Base-by-base conservation (phyloP, 345 rosid genomes). In the Populus alba region DNA sequence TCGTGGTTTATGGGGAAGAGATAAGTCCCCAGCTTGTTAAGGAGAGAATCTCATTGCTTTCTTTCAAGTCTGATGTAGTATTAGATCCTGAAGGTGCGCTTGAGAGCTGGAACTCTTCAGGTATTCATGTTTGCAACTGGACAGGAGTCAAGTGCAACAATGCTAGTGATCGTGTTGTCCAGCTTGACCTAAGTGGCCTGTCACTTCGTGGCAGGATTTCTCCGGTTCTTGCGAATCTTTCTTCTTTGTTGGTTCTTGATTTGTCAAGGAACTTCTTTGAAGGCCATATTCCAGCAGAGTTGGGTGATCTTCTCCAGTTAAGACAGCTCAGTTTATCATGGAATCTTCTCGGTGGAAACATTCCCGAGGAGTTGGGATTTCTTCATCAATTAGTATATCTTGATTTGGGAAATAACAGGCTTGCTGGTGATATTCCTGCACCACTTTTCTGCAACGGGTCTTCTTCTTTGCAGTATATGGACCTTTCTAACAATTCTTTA, bases 401-500 rank as follows among this genome's bases (percentile, higher is more conserved):
- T 55, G 86, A 92, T 75, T 81, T 95, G 31, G 92, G 86, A 59
- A 88, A 81, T 47, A 95, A 93, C 83, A 72, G 55, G 62, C 92
- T 95, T 9, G 83, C 41, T 0, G 98, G 93, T 25, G 74, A 83
- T 37, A 85, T 95, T 66, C 96, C 98, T 7, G 73, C 37, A 1
- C 73, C 82, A 71, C 83, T 95, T 75, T 90, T 95, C 70, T 89
- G 98, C 86, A 90, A 90, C 53, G 87, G 86, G 4, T 81, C 92
- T 51, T 69, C 65, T 55, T 86, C 90, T 72, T 75, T 93, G 17
- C 82, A 91, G 45, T 92, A 93, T 47, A 66, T 91, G 25, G 99
- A 95, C 76, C 85, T 95, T 31, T 93, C 99, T 20, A 92, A 95
- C 86, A 95, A 95, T 71, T 83, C 94, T 66, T 72, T 95, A 57